Evolutionary conservation across 2,329 filamentous ascomycete genomes (phyloP).

Genomic region (Ophiocordyceps camponoti-rufipedis): DNA sequence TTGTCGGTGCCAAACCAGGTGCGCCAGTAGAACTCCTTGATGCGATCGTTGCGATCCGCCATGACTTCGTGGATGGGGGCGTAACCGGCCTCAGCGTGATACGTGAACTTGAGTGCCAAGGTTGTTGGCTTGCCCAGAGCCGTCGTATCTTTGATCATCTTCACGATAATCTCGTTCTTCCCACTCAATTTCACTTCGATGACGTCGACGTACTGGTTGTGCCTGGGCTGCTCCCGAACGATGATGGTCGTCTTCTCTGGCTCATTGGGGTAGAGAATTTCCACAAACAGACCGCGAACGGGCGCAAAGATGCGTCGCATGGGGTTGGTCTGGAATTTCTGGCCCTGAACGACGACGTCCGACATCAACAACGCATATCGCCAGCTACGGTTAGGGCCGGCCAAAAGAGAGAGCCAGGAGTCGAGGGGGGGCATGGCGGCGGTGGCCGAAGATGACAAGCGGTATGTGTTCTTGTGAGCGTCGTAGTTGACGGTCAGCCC

Average conservation of each 20-base stretch:
- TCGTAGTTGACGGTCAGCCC: slow-evolving; percentile 73
- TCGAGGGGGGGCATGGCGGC: slow-evolving; percentile 61
- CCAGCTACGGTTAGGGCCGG: slow-evolving; percentile 77
- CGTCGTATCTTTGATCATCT: slow-evolving; percentile 84
- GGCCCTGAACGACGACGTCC: slow-evolving; percentile 84
- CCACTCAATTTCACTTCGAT: slow-evolving; percentile 65
- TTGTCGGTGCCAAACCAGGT: slow-evolving; percentile 88
- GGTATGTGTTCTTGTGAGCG: slow-evolving; percentile 61
- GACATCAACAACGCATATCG: slow-evolving; percentile 85
- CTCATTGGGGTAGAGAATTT: slow-evolving; percentile 68
- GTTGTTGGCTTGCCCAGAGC: slow-evolving; percentile 68
- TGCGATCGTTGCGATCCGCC: slow-evolving; percentile 87
- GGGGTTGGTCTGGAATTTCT: slow-evolving; percentile 95
- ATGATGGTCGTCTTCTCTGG: slow-evolving; percentile 68
- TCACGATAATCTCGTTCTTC: slow-evolving; percentile 67
- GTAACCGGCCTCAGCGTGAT: slow-evolving; percentile 89
- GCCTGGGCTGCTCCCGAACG: slow-evolving; percentile 72
- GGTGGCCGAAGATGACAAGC: slow-evolving; percentile 58
- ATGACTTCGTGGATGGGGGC: slow-evolving; percentile 97
- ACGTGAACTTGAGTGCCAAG: slow-evolving; percentile 73
- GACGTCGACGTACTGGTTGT: slow-evolving; percentile 74
- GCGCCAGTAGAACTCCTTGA: slow-evolving; percentile 98
- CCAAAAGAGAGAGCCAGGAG: slow-evolving; percentile 74
- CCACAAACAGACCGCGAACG: slow-evolving; percentile 69
- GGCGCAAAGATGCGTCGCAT: slow-evolving; percentile 84